A percentile compares a stretch with the other conserved stretches of the same genome.
phyloP scores from a whole-genome alignment of 495 filamentous ascomycete species.

The Cercophora newfieldiana region DNA sequence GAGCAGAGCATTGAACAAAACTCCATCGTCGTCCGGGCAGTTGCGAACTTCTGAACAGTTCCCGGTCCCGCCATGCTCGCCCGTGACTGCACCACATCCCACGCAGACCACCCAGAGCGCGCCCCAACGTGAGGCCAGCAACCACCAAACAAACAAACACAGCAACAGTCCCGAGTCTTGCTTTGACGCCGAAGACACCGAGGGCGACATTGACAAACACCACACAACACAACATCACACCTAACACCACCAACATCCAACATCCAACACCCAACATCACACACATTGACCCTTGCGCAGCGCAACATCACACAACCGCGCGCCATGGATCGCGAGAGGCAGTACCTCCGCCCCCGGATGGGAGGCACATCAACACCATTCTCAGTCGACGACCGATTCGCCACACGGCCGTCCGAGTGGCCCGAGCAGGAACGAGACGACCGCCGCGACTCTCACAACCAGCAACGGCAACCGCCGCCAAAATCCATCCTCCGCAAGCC shows the following conservation, averaged over 20 bases:
- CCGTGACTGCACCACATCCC: constrained; percentile 21
- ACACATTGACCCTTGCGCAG: neutral
- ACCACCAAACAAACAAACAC: too few species aligned
- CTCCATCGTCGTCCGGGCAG: constrained; percentile 27
- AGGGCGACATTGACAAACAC: neutral
- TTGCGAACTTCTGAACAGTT: constrained; percentile 22
- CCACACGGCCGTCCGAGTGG: constrained; percentile 25
- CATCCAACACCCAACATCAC: neutral
- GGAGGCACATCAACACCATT: constrained; percentile 23
- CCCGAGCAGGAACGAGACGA: constrained; percentile 25
- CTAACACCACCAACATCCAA: neutral
- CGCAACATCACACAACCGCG: neutral
- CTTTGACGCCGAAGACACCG: neutral
- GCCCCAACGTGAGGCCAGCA: constrained; percentile 19
- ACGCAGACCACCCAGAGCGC: constrained; percentile 24
- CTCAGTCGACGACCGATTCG: constrained; percentile 24
- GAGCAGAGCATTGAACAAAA: constrained; percentile 20
- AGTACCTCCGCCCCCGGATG: constrained; percentile 31
- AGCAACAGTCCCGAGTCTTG: neutral
- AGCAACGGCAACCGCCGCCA: constrained; percentile 21
- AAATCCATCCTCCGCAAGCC: constrained; percentile 33
- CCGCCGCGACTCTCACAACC: neutral
- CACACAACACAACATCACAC: neutral
- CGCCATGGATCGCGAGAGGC: constrained; percentile 31
- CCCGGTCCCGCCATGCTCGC: constrained; percentile 26